Conservation (phyloP, 495 filamentous ascomycete genomes). For the Endocarpon pusillum region DNA sequence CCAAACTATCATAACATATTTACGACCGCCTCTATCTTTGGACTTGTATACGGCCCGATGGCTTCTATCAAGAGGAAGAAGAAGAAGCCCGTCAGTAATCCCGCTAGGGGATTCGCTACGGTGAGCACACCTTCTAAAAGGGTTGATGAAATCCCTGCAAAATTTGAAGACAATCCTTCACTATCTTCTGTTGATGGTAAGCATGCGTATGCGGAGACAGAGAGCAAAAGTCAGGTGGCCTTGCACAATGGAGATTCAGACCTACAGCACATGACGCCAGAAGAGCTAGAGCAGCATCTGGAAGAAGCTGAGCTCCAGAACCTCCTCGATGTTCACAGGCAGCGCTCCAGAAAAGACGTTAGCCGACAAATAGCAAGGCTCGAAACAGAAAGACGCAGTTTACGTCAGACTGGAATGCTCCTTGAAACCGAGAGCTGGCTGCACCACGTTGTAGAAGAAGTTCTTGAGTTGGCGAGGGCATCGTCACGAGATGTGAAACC, state of each 20-base stretch:
- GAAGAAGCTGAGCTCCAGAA: slow-evolving; percentile 69
- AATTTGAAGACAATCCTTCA: slow-evolving; percentile 2
- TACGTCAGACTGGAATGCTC: slow-evolving; percentile 55
- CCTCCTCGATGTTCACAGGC: slow-evolving; percentile 61
- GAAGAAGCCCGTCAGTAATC: slow-evolving; percentile 69
- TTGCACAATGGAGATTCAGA: not conserved
- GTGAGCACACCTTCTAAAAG: slow-evolving; percentile 73
- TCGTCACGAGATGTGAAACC: no score
- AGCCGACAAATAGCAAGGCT: slow-evolving; percentile 51
- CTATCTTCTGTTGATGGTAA: slow-evolving; percentile 5
- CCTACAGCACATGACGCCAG: slow-evolving; percentile 45
- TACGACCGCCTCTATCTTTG: no score
- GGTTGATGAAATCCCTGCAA: slow-evolving; percentile 15
- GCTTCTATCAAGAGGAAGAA: slow-evolving; percentile 68
- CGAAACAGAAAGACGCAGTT: slow-evolving; percentile 60
- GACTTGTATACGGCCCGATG: slow-evolving; percentile 31
- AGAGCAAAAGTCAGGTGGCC: not conserved
- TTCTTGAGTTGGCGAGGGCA: slow-evolving; percentile 40
- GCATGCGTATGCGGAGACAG: not conserved
- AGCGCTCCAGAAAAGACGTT: slow-evolving; percentile 50
- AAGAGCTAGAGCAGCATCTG: slow-evolving; percentile 69
- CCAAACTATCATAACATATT: no score
- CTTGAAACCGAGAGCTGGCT: slow-evolving; percentile 67
- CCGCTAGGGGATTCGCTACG: slow-evolving; percentile 81
- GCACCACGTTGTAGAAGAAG: slow-evolving; percentile 55